phyloP scores from a whole-genome alignment of 176 grass and related monocot species.

The Phoenix roebelenii region DNA sequence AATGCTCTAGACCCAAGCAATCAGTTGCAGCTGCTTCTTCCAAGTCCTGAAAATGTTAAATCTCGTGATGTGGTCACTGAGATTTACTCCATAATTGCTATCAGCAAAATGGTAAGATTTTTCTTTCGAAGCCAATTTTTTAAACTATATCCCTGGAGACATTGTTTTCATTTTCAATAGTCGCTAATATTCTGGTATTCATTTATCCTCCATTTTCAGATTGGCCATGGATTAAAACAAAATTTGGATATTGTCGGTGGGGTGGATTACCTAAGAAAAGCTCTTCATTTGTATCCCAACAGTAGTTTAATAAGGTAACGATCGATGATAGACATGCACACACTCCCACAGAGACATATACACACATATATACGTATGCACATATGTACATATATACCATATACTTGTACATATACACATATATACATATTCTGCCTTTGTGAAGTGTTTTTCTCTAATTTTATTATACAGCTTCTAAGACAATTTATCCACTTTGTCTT shows the following conservation, averaged over 20 bases:
- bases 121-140: background rate
- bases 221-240: conserved; percentile 30
- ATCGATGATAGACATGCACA: background rate
- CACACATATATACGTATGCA: no score
- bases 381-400: no score
- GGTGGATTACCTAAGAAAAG: conserved; percentile 64
- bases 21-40: conserved; percentile 44
- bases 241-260: conserved; percentile 42
- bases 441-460: no score
- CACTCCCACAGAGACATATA: no score
- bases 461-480: no score
- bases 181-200: background rate
- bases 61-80: conserved; percentile 57
- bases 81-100: conserved; percentile 78
- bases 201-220: conserved; percentile 29
- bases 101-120: conserved; percentile 75
- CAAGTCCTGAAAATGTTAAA: conserved; percentile 41
- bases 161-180: no score
- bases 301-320: conserved; percentile 74
- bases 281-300: conserved; percentile 86
- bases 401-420: no score
- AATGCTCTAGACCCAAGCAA: conserved; percentile 79
- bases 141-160: conserved; percentile 1
- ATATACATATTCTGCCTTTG: no score
- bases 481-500: no score